Percentiles rank a stretch among this genome's conserved stretches.
These are phyloP conservation scores for Flaveria ramosissima DNA, from an alignment of 129 eudicot species.

Conservation along the genomic window DNA sequence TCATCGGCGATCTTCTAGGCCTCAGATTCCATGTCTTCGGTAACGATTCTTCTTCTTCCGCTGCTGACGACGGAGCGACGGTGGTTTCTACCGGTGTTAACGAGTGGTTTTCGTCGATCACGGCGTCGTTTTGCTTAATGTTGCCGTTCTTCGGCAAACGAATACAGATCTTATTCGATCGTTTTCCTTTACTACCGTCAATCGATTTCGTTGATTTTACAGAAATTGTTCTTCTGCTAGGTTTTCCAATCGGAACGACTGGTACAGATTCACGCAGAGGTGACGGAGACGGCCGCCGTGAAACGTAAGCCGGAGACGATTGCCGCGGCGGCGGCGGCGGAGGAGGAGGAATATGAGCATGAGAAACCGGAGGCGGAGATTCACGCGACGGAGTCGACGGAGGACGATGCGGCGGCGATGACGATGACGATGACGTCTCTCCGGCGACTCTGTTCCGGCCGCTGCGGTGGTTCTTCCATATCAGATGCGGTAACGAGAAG, in stretches of 20 bases:
- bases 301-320: constrained; percentile 27
- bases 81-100: background rate
- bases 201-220: constrained; percentile 9
- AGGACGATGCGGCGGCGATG: constrained; percentile 40
- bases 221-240: background rate
- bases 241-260: constrained; percentile 23
- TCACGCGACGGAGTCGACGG: constrained; percentile 16
- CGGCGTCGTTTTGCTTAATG: constrained; percentile 28
- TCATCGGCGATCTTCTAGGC: constrained; percentile 53
- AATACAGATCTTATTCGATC: constrained; percentile 47
- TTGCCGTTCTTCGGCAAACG: constrained; percentile 29
- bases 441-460: constrained; percentile 42
- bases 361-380: background rate
- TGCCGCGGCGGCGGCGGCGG: constrained; percentile 22
- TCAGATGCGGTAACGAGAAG: constrained; percentile 58
- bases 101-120: constrained; percentile 31
- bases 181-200: constrained; percentile 17
- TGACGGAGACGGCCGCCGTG: constrained; percentile 31
- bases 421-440: constrained; percentile 30
- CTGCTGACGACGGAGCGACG: constrained; percentile 20
- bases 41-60: constrained; percentile 40
- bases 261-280: constrained; percentile 43
- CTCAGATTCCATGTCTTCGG: constrained; percentile 77
- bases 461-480: constrained; percentile 61
- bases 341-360: constrained; percentile 6